Percentiles rank a stretch among this genome's conserved stretches.
Evolutionary conservation across 306 rosid genomes (phyloP).

Genomic region (Begonia fuchsioides): DNA sequence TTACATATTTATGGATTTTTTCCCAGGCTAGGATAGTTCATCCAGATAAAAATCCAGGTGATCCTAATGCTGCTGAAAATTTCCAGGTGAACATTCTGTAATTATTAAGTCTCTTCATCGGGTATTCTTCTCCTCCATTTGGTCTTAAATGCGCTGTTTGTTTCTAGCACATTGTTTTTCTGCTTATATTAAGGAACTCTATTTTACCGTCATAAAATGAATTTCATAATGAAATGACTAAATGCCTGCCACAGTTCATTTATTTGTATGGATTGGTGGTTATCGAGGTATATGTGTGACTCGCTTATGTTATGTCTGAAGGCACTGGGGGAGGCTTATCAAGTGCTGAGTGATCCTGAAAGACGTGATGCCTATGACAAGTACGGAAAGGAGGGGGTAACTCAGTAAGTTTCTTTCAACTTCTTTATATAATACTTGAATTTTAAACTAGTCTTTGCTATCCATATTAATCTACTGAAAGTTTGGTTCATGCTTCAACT

Average conservation of each 20-base stretch:
- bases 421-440: not conserved
- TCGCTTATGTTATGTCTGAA: constrained; percentile 8
- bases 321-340: constrained; percentile 98
- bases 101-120: not conserved
- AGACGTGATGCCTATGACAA: constrained; percentile 88
- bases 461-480: too few species aligned
- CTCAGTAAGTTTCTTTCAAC: constrained; percentile 44
- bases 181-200: too few species aligned
- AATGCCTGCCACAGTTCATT: too few species aligned
- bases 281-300: too few species aligned
- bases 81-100: constrained; percentile 45
- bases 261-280: not conserved
- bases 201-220: too few species aligned
- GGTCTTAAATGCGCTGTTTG: not conserved
- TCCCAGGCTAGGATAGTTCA: constrained; percentile 81
- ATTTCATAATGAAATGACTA: too few species aligned
- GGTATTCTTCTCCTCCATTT: not conserved
- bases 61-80: constrained; percentile 76
- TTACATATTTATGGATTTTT: constrained; percentile 4
- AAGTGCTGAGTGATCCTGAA: constrained; percentile 81
- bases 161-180: too few species aligned
- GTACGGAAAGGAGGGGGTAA: constrained; percentile 65
- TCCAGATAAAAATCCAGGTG: constrained; percentile 94
- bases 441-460: too few species aligned
- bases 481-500: too few species aligned